These are phyloP conservation scores for Delonix regia DNA, from an alignment of 306 rosid species.

Conservation along the genomic window DNA sequence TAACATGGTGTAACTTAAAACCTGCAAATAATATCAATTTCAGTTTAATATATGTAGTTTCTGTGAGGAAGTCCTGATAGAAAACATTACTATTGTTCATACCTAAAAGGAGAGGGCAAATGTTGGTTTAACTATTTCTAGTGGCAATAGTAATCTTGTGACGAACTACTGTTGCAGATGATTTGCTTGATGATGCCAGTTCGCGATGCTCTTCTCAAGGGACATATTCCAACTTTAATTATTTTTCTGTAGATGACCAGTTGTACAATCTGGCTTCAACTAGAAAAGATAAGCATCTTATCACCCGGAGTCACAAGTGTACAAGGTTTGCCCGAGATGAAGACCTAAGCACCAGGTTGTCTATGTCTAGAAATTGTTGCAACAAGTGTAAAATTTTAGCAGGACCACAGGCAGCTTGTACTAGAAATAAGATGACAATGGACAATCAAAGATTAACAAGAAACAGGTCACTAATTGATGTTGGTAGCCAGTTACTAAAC, in stretches of 20 bases:
- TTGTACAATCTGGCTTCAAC: slow-evolving; percentile 41
- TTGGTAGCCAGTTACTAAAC: slow-evolving; percentile 75
- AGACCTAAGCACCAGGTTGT: slow-evolving; percentile 22
- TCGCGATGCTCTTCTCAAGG: slow-evolving; percentile 77
- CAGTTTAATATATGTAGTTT: not conserved
- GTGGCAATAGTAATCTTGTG: slow-evolving; percentile 30
- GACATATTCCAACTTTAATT: slow-evolving; percentile 71
- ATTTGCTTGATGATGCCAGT: slow-evolving; percentile 69
- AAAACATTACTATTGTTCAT: not conserved
- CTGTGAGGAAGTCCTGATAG: not conserved
- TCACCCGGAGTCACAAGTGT: slow-evolving; percentile 52
- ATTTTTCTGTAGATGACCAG: slow-evolving; percentile 54
- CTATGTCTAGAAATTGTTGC: not conserved
- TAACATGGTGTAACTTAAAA: not conserved
- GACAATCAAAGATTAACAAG: slow-evolving; percentile 56
- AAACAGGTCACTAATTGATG: slow-evolving; percentile 74
- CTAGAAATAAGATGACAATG: slow-evolving; percentile 49
- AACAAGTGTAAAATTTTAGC: slow-evolving; percentile 43
- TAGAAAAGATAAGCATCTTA: slow-evolving; percentile 47
- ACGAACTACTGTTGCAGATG: slow-evolving; percentile 63
- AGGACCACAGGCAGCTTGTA: slow-evolving; percentile 41
- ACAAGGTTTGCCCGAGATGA: slow-evolving; percentile 61
- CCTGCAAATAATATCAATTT: not conserved
- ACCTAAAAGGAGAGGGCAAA: not conserved
- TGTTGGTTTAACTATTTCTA: slow-evolving; percentile 20